A percentile compares a stretch with the other conserved stretches of the same genome.
phyloP scores from a whole-genome alignment of 306 rosid species.

The Rosa rugosa region DNA sequence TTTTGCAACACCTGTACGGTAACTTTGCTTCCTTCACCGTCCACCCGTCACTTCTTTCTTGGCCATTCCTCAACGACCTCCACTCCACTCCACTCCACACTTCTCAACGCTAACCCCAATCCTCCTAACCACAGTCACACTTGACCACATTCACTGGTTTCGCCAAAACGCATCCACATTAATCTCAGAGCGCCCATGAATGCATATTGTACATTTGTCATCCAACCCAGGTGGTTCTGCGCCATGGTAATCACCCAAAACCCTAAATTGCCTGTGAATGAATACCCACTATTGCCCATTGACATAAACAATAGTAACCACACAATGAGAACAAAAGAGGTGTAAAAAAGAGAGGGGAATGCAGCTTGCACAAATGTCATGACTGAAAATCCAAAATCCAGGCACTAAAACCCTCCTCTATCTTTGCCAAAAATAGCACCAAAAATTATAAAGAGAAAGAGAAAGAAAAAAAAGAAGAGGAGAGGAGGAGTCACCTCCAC shows the following conservation, averaged over 20 bases:
- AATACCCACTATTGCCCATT: slow-evolving; percentile 7
- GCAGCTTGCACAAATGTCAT: slow-evolving; percentile 77
- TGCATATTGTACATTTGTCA: slow-evolving; percentile 56
- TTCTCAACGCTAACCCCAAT: slow-evolving; percentile 37
- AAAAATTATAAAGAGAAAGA: slow-evolving; percentile 21
- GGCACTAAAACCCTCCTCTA: slow-evolving; percentile 22
- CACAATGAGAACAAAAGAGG: slow-evolving; percentile 35
- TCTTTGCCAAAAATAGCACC: slow-evolving; percentile 21
- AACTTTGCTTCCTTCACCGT: slow-evolving; percentile 36
- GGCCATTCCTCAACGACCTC: slow-evolving; percentile 57
- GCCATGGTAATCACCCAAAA: slow-evolving; percentile 21
- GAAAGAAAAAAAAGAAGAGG: slow-evolving; percentile 2
- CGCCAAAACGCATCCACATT: neutral
- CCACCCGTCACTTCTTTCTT: slow-evolving; percentile 61
- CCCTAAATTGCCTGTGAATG: slow-evolving; percentile 13
- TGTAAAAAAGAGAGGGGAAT: slow-evolving; percentile 39
- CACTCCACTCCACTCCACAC: slow-evolving; percentile 40
- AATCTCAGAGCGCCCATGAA: slow-evolving; percentile 30
- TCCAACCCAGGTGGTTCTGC: slow-evolving; percentile 2
- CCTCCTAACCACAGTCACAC: slow-evolving; percentile 24
- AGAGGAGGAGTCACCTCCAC: slow-evolving; percentile 2
- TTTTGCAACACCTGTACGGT: slow-evolving; percentile 68
- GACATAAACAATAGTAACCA: slow-evolving; percentile 30
- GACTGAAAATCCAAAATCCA: slow-evolving; percentile 28
- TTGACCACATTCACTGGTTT: slow-evolving; percentile 1